phyloP scores from a whole-genome alignment of 2,329 filamentous ascomycete genomes.

The Hymenoscyphus fructigenus region DNA sequence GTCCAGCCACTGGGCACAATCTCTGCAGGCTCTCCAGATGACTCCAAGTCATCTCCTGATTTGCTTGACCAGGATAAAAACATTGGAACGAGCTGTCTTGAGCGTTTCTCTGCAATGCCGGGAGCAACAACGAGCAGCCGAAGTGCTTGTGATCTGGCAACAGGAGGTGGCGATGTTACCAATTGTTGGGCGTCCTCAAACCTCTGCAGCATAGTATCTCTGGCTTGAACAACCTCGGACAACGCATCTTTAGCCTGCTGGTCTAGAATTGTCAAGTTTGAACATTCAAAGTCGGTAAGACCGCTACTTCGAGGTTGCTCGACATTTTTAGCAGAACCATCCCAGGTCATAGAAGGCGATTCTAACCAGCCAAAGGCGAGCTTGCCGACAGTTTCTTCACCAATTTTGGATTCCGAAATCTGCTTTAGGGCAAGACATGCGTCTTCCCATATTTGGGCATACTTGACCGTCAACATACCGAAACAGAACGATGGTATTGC shows the following conservation, averaged over 20 bases:
- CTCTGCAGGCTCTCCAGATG: conserved; percentile 29
- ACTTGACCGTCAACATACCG: conserved; percentile 80
- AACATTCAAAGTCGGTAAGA: conserved; percentile 80
- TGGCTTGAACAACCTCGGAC: conserved; percentile 51
- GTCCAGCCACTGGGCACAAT: conserved; percentile 57
- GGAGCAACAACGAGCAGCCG: conserved; percentile 74
- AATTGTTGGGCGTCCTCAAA: conserved; percentile 65
- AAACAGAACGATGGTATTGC: conserved; percentile 83
- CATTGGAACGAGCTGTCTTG: conserved; percentile 79
- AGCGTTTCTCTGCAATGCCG: conserved; percentile 78
- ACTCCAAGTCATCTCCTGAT: conserved; percentile 38
- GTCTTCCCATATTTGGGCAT: conserved; percentile 87
- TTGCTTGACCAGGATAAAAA: conserved; percentile 77
- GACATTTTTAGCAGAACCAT: conserved; percentile 42
- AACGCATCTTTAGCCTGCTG: conserved; percentile 52
- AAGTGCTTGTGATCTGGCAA: conserved; percentile 74
- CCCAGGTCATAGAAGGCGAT: conserved; percentile 54
- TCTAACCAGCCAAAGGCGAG: conserved; percentile 79
- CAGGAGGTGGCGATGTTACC: conserved; percentile 49
- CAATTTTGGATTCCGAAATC: conserved; percentile 67
- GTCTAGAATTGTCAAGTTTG: conserved; percentile 64
- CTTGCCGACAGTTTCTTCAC: conserved; percentile 70
- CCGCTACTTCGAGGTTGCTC: conserved; percentile 40
- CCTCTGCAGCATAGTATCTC: conserved; percentile 57
- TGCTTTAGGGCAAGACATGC: conserved; percentile 72